Evolutionary conservation across 2,329 filamentous ascomycete genomes (phyloP), one percentile per base, ranked within the genome.

Genomic region (Ophiocordyceps sinensis): DNA sequence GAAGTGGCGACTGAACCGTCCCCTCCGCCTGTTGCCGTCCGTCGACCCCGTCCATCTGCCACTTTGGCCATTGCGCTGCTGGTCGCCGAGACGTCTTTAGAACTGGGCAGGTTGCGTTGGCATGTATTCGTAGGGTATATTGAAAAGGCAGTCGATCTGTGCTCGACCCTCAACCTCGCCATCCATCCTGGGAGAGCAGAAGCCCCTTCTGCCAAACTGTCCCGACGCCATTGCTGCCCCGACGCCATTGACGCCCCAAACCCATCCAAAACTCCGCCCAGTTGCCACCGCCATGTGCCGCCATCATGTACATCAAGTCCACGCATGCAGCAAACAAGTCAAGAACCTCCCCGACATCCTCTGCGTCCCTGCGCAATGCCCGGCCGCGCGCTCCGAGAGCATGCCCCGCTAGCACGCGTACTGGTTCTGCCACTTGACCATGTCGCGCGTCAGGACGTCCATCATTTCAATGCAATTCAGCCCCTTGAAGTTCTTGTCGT

Each of bases 401-500:
- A 23, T 15, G 12, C 31, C 31, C 32, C 28, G 14, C n/a, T 29
- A 39, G 55, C 49, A 62, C 41, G 65, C 57, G 50, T 73, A 87
- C 53, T 84, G 75, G 48, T 82, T 80, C 63, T 94, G 85, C 85
- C 85, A 94, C 53, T 83, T 82, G 49, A 89, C 75, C 52, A 94
- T 71, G 56, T 87, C 79, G 46, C 82, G 73, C 45, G 82, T 88
- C 57, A 94, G 62, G 50, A 78, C 72, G 57, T 93, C 86, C 85
- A 93, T 93, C 85, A 94, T 93, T 61, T 93, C 85, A 47, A 85
- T 68, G 50, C 82, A 87, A 43, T 68, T 83, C 47, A 94, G 66
- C 9, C 82, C 74, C 50, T 80, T 84, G 59, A 94, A 94, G 1
- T 79, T 73, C 51, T 65, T 71, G 15, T 45, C 45, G 19, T 49